These are phyloP conservation scores for Boechera stricta DNA, from an alignment of 345 rosid genomes.

Conservation along the genomic window DNA sequence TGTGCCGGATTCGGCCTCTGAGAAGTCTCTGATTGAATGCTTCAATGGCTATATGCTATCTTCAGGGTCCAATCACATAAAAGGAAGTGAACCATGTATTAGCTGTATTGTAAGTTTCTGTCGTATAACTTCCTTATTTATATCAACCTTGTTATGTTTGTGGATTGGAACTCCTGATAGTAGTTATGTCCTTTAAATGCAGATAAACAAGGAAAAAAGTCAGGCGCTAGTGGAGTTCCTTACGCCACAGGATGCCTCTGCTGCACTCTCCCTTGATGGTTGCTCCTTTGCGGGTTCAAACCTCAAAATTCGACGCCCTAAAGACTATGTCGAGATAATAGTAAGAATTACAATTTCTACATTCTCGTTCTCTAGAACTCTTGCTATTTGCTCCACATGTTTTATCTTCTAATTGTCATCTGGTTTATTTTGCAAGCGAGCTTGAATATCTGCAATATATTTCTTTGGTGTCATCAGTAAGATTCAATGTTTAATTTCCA, in stretches of 20 bases:
- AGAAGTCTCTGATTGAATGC: conserved; percentile 71
- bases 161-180: conserved; percentile 23
- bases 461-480: conserved; percentile 28
- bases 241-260: conserved; percentile 93
- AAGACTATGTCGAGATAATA: conserved; percentile 77
- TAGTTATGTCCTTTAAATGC: conserved; percentile 42
- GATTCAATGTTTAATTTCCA: conserved; percentile 25
- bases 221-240: conserved; percentile 95
- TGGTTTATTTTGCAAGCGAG: conserved; percentile 9
- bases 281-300: conserved; percentile 60
- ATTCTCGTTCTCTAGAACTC: conserved; percentile 24
- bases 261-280: conserved; percentile 88
- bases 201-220: conserved; percentile 81
- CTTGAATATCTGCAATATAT: conserved; percentile 13
- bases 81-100: conserved; percentile 82
- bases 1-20: conserved; percentile 78
- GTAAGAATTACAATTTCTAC: conserved; percentile 60
- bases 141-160: conserved; percentile 37
- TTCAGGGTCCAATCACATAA: conserved; percentile 64
- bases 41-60: conserved; percentile 72
- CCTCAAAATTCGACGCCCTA: conserved; percentile 86
- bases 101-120: conserved; percentile 82
- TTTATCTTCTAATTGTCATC: conserved; percentile 18
- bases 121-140: conserved; percentile 25
- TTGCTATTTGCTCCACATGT: conserved; percentile 28